Percentiles rank a stretch among this genome's conserved stretches.
phyloP scores from a whole-genome alignment of 495 filamentous ascomycete species.

The Poronia punctata region DNA sequence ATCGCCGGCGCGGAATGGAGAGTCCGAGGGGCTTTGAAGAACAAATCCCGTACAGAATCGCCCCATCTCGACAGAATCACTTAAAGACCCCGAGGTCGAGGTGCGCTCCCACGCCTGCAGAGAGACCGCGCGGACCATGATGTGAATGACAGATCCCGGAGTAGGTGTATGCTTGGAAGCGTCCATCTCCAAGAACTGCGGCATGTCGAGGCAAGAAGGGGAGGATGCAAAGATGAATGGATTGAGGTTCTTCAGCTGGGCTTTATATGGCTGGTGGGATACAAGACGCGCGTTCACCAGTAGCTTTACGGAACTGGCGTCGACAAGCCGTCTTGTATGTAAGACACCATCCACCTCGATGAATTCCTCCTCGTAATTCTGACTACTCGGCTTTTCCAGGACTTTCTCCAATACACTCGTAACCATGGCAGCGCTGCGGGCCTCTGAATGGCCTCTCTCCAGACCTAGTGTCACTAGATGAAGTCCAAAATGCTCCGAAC shows the following conservation, averaged over 20 bases:
- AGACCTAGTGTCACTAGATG: slow-evolving; percentile 13
- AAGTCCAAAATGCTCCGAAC: slow-evolving; percentile 8
- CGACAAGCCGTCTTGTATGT: slow-evolving; percentile 13
- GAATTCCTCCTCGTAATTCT: slow-evolving; percentile 12
- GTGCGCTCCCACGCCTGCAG: too few relatives aligned
- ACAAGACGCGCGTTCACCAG: not conserved
- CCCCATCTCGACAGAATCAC: too few relatives aligned
- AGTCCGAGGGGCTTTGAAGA: not conserved
- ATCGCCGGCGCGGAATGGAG: slow-evolving; percentile 28
- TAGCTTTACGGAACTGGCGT: slow-evolving; percentile 5
- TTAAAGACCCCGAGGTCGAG: too few relatives aligned
- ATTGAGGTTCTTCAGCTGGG: too few relatives aligned
- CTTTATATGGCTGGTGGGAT: too few relatives aligned
- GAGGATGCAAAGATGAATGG: too few relatives aligned
- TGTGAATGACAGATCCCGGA: too few relatives aligned
- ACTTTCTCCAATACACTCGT: slow-evolving; percentile 4
- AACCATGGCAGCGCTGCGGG: not conserved
- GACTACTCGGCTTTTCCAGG: not conserved
- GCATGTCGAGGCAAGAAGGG: too few relatives aligned
- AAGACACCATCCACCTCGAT: slow-evolving; percentile 12
- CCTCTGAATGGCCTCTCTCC: not conserved
- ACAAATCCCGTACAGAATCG: too few relatives aligned
- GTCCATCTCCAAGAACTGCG: too few relatives aligned
- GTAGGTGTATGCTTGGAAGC: too few relatives aligned
- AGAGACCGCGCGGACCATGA: too few relatives aligned